These are phyloP conservation scores for Crithidia fasciculata DNA, from an alignment of 208 protist species.

Conservation along the genomic window DNA sequence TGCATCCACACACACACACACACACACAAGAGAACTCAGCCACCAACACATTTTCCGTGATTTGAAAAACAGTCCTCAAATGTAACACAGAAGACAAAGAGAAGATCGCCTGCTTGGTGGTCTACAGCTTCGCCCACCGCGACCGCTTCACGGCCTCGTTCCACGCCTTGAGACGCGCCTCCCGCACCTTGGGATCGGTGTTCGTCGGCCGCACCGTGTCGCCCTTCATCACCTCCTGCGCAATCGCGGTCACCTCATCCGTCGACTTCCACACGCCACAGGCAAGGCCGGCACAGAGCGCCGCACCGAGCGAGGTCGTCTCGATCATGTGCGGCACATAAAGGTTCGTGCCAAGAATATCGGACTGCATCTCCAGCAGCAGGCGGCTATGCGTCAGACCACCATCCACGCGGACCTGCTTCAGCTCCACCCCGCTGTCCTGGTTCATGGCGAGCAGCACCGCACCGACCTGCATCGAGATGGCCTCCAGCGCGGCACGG, in stretches of 20 bases:
- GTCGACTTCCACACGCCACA: constrained; percentile 68
- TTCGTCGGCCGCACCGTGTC: constrained; percentile 39
- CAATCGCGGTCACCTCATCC: constrained; percentile 48
- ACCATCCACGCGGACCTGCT: constrained; percentile 94
- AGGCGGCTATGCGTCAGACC: constrained; percentile 92
- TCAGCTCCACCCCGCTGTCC: constrained; percentile 75
- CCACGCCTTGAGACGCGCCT: constrained; percentile 54
- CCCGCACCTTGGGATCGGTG: constrained; percentile 31
- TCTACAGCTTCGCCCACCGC: constrained; percentile 78
- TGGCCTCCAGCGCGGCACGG: constrained; percentile 88
- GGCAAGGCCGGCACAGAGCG: constrained; percentile 75
- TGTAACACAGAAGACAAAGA: background rate
- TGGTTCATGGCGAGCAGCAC: constrained; percentile 84
- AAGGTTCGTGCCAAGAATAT: constrained; percentile 81
- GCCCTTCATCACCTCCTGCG: constrained; percentile 32
- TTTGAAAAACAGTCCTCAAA: no score
- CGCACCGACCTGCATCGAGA: constrained; percentile 91
- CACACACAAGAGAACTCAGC: no score
- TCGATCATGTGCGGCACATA: constrained; percentile 70
- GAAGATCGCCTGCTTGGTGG: background rate
- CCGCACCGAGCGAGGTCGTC: constrained; percentile 81
- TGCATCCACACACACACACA: no score
- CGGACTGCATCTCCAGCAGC: constrained; percentile 96
- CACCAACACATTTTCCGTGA: no score
- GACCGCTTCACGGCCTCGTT: constrained; percentile 50